Evolutionary conservation across 225 moss, liverwort and hornwort genomes (phyloP), one percentile per base, ranked within the genome.

Genomic region (Physcomitrium patens): DNA sequence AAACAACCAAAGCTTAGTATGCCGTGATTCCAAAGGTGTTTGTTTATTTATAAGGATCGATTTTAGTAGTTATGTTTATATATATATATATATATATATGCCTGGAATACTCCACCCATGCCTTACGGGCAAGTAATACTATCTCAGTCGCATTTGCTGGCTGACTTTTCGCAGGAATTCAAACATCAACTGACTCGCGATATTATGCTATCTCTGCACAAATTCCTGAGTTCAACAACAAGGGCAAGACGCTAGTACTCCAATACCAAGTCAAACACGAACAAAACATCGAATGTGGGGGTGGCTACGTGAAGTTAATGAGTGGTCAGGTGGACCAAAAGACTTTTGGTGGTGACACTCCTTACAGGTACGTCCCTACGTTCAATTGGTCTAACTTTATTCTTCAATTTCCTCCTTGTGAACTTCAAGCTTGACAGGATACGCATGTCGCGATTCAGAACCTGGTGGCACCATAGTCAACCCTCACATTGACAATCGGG

Each of bases 221-320:
- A 73, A 52, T 81, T 72, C 56, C 81, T 27, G 76, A 87, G 55
- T 78, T 79, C 60, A 76, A 45, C 65, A 84, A 87, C 87, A 84
- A 78, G 68, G 84, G 78, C 24, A 79, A 54, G 45, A 81, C 81
- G 50, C 78, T 87, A 51, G 87, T 87, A 24, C 72, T 84, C 27
- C 87, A 87, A 75, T 87, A 84, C 48, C 77, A 74, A 65, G 59
- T 84, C 60, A 87, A 87, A 66, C 84, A 77, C 76, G 84, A 84
- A 76, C 81, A 84, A 72, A 81, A 74, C 48, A 87, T 87, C 60
- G 84, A 87, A 77, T 87, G 87, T 59, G 87, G 87, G 58, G 87
- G 87, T 60, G 87, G 87, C 28, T 87, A 87, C 68, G 80, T 87
- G 75, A 87, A 87, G 66, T 41, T 87, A 8, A 59, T 84, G 81